Evolutionary conservation across 164 flowering plant species (phyloP).

Genomic region (Annona squamosa): DNA sequence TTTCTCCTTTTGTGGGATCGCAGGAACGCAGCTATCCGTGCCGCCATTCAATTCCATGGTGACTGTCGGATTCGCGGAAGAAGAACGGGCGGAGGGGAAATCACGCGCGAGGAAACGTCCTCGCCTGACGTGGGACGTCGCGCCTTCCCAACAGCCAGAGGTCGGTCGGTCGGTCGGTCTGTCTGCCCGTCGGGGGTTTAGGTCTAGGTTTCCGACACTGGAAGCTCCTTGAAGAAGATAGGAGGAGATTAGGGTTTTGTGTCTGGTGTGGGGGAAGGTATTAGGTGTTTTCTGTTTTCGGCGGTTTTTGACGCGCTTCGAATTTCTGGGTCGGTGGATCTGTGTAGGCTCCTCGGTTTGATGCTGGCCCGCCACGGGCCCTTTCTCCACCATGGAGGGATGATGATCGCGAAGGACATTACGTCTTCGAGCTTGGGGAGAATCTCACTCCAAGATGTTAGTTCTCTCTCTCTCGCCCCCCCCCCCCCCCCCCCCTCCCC

Average conservation of each 20-base stretch:
- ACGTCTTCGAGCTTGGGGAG: slow-evolving; percentile 62
- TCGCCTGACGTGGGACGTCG: slow-evolving; percentile 57
- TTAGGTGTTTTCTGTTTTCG: slow-evolving; percentile 2
- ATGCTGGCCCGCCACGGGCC: slow-evolving; percentile 16
- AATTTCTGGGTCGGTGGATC: slow-evolving; percentile 15
- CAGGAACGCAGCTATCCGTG: not conserved
- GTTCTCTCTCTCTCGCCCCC: slow-evolving; percentile 4
- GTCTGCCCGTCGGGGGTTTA: not conserved
- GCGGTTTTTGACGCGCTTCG: slow-evolving; percentile 15
- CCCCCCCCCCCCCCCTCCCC: not conserved
- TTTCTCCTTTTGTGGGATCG: not conserved
- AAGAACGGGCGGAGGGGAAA: slow-evolving; percentile 7
- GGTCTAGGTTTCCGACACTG: slow-evolving; percentile 16
- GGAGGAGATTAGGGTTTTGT: not conserved
- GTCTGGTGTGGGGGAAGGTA: not conserved
- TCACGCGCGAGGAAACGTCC: slow-evolving; percentile 42
- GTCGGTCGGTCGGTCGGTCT: slow-evolving; percentile 21
- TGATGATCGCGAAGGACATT: slow-evolving; percentile 85
- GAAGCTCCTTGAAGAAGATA: not conserved
- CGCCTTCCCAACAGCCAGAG: slow-evolving; percentile 35
- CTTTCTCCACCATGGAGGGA: slow-evolving; percentile 67
- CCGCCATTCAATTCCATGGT: not conserved
- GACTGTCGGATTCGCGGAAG: slow-evolving; percentile 4
- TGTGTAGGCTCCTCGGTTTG: slow-evolving; percentile 32
- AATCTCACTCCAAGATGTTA: slow-evolving; percentile 85